Evolutionary conservation across 768 basidiomycete species (phyloP), one percentile per base, ranked within the genome.

Genomic region (Boletellus ananiceps): DNA sequence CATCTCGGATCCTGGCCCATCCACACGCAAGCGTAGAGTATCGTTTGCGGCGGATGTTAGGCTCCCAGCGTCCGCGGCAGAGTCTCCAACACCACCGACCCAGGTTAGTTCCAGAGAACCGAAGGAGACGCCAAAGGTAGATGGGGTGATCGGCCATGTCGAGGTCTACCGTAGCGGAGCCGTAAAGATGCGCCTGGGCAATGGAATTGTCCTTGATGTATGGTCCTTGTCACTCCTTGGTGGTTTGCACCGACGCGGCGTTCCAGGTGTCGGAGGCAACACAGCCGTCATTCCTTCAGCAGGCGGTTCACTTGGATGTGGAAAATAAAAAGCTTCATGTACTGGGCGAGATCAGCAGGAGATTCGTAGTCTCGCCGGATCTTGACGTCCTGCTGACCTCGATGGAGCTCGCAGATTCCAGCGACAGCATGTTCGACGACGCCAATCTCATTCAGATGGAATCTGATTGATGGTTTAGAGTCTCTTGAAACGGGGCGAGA

Each of bases 201-300:
- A 93, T 54, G 88, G 81, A 31, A 90, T 93, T 33, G 69, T 95
- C 12, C 72, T 95, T 62, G 86, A 94, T 63, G 93, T 93, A 65
- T 4, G 49, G 15, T 3, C n/a, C 29, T 32, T 52, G 31, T 36
- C 34, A 5, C 23, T 4, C 34, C 42, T 43, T 45, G 19, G 4
- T 34, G 42, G 33, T 18, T 5, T 15, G 5, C 32, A 23, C 46
- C 48, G 5, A 60, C 12, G 6, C 23, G 8, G 34, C 25, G 46
- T 38, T 32, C 59, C 90, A 63, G 93, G 84, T 95, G 29, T 81
- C 79, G 15, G 82, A 86, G 9, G 89, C 85, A 8, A 91, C 88
- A 2, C 86, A 86, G 47, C 82, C 91, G 1, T 87, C 90, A 0
- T 95, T 95, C 66, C 76, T 94, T 3, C 90, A 94, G 63, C 91